Evolutionary conservation across 108 stramenopile genomes (phyloP).

Genomic region (Epithemia pelagica): DNA sequence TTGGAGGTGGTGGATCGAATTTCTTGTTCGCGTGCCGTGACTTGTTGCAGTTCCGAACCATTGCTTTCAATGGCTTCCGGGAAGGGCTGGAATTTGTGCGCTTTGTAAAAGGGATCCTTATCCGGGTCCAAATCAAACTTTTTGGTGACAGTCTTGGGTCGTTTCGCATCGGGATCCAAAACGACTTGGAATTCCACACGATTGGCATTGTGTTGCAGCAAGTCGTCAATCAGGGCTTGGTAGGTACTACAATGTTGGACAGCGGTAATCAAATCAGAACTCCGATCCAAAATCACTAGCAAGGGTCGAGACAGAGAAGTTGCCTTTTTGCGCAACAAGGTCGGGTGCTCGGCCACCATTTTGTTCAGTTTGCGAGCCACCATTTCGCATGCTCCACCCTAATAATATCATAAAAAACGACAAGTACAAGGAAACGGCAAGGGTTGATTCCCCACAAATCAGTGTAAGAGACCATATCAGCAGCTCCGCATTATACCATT

Average conservation of each 20-base stretch:
- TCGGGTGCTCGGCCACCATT: conserved; percentile 82
- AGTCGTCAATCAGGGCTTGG: conserved; percentile 94
- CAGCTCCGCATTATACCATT: background rate
- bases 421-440: background rate
- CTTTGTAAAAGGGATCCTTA: conserved; percentile 73
- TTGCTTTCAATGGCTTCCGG: conserved; percentile 97
- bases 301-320: conserved; percentile 77
- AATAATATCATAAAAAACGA: too few species aligned
- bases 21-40: conserved; percentile 66
- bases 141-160: conserved; percentile 57
- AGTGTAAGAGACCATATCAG: too few species aligned
- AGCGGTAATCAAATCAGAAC: conserved; percentile 87
- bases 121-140: conserved; percentile 94
- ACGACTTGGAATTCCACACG: conserved; percentile 82
- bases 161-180: conserved; percentile 26
- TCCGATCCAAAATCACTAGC: conserved; percentile 93
- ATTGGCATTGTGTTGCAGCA: conserved; percentile 83
- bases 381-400: conserved; percentile 96
- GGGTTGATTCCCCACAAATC: background rate
- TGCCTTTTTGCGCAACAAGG: conserved; percentile 39
- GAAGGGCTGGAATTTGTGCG: conserved; percentile 91
- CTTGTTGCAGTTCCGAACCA: conserved; percentile 88
- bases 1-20: conserved; percentile 63
- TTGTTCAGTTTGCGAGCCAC: conserved; percentile 85
- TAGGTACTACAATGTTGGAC: conserved; percentile 92